phyloP scores from a whole-genome alignment of 2,329 filamentous ascomycete genomes.

The Aspergillus neoniger region DNA sequence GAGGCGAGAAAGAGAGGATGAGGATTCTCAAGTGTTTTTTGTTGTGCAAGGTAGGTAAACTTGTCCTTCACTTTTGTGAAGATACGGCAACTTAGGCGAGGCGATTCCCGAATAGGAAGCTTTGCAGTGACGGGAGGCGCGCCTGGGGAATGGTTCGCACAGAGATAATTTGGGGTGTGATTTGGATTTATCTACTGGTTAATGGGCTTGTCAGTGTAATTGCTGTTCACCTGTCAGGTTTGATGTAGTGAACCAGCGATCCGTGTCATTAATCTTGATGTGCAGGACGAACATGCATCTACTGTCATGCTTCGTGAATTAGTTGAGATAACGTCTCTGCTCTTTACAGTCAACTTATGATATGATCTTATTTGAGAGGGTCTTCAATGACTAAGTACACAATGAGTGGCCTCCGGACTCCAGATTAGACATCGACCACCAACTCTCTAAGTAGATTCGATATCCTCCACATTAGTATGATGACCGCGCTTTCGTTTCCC shows the following conservation, averaged over 20 bases:
- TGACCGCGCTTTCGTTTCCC: constrained; percentile 39
- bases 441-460: background rate
- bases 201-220: background rate
- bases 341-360: too few relatives aligned
- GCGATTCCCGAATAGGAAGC: constrained; percentile 21
- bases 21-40: background rate
- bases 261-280: background rate
- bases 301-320: too few relatives aligned
- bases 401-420: too few relatives aligned
- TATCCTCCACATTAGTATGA: constrained; percentile 9
- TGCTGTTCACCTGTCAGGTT: background rate
- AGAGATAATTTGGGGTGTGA: background rate
- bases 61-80: constrained; percentile 12
- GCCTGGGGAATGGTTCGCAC: constrained; percentile 3
- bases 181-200: background rate
- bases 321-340: too few relatives aligned
- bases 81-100: constrained; percentile 16
- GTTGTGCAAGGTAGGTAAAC: constrained; percentile 10
- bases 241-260: background rate
- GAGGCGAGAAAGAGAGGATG: background rate
- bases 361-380: background rate
- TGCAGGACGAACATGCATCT: too few relatives aligned
- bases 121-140: constrained; percentile 8
- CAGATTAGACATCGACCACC: background rate
- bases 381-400: background rate